Base-by-base conservation (phyloP, 257 asterid species). In the Rauvolfia tetraphylla region DNA sequence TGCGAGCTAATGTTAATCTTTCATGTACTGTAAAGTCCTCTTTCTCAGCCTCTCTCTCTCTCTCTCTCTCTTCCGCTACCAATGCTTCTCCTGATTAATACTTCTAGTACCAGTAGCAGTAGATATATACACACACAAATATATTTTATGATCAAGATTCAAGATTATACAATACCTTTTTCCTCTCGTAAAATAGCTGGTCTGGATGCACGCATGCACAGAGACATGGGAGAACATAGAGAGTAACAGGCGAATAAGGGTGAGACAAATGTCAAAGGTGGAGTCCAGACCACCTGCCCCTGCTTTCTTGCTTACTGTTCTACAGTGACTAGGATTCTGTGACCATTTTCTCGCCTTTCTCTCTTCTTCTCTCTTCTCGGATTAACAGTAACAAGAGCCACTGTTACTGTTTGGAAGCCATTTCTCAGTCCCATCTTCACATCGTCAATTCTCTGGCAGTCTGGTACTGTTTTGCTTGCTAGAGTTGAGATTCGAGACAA, bases 291-390 rank as follows among this genome's bases (percentile, higher is more conserved):
- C 66, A 77, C 51, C 66, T 68, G 74, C 63, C 38, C 75, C 80
- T 48, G 39, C 63, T 39, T 48, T 58, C 33, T 61, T 58, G 73
- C 74, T 65, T 81, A 80, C 67, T 81, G 68, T 77, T 73, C 74
- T n/a, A 86, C 88, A 83, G 84, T 86, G 70, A 15, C 69, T 83
- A 3, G 59, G 84, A 77, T 70, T 39, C 77, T 17, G 36, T 81
- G 78, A 79, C 80, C 80, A 65, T 74, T 83, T 65, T 46, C 51
- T 58, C 36, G 62, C 20, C 2, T 12, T 15, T 18, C 46, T 41
- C 4, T 41, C 9, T 4, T 36, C 15, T 6, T n/a, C 41, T 25
- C 15, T 48, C 36, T 48, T 34, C 41, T 72, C 29, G 29, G 11
- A 4, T 71, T 7, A 23, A 44, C 41, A 44, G 9, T 46, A 6